Evolutionary conservation across 1,284 basidiomycete genomes (phyloP), one percentile per base, ranked within the genome.

Genomic region (Sanghuangporus weigelae): DNA sequence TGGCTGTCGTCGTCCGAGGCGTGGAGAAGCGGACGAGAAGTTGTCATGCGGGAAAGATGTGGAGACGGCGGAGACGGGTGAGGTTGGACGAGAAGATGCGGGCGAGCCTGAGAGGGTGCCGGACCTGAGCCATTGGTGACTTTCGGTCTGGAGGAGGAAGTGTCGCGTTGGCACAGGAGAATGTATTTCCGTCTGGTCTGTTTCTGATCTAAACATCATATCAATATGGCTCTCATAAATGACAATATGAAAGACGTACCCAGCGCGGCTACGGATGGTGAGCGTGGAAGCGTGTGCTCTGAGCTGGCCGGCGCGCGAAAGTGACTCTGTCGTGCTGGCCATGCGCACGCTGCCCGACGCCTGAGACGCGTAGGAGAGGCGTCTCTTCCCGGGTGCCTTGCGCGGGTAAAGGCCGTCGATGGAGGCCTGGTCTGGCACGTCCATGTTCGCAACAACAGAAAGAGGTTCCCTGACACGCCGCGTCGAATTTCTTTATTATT

Each of bases 71-170:
- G 70, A 44, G 72, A 72, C 6, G 70, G 79, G 78, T 26, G 83
- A 81, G 51, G 75, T 73, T 10, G 78, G 75, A 40, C 78, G 76
- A 2, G 78, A 81, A 58, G 80, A 81, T 31, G 82, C 79, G n/a
- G 74, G 69, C 11, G 74, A 80, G 26, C 26, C 26, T 31, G 26
- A 46, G 48, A 72, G 75, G 38, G 73, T 76, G 56, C 75, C 75
- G n/a, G 86, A 74, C 80, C 84, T 85, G 49, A 79, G 78, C 65
- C 79, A 78, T 66, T 70, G 63, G 35, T 60, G 65, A 16, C 69
- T 66, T 51, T 71, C 70, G 1, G 65, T 67, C 54, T 71, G 72
- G 21, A 75, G 65, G 10, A 72, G 68, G 46, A 69, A 68, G 57
- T 74, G 72, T 21, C 72, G 70, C 44, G 68, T 68, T 14, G 74